These are phyloP conservation scores for Claviceps quebecensis DNA, from an alignment of 2,329 filamentous ascomycete species.

Conservation along the genomic window DNA sequence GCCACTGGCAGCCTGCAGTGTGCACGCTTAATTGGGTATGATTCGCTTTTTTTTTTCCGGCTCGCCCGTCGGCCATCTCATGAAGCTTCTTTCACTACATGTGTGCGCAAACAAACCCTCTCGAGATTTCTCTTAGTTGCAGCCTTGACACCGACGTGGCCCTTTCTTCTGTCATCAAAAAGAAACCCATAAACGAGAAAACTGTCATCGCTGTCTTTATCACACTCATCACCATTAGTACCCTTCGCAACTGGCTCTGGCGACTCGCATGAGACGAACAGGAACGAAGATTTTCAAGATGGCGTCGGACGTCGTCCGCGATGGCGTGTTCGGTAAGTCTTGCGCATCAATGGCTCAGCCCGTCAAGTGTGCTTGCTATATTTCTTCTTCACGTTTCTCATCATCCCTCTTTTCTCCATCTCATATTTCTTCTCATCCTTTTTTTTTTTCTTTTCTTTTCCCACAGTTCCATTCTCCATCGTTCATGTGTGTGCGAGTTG, in stretches of 20 bases:
- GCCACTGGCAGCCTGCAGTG: too few species aligned
- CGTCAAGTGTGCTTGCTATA: background rate
- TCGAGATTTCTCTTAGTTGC: background rate
- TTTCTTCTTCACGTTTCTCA: too few species aligned
- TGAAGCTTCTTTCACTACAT: background rate
- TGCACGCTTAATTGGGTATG: background rate
- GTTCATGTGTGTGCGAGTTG: too few species aligned
- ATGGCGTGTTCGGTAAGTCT: slow-evolving; percentile 43
- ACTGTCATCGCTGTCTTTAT: background rate
- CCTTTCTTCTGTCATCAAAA: background rate
- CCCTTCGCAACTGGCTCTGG: background rate
- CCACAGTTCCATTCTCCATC: too few species aligned
- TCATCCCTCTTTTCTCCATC: background rate
- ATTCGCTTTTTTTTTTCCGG: background rate
- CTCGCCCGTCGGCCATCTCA: background rate
- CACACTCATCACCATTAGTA: background rate
- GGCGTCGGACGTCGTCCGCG: slow-evolving; percentile 37
- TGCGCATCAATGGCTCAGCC: background rate
- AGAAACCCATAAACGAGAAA: background rate
- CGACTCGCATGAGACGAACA: slow-evolving; percentile 19
- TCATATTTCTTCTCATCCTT: background rate
- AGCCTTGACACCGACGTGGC: too few species aligned
- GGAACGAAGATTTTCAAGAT: slow-evolving; percentile 28
- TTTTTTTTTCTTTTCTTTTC: background rate
- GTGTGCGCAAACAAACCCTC: background rate